Evolutionary conservation across 768 basidiomycete genomes (phyloP).

Genomic region (Phanerochaete carnosa): DNA sequence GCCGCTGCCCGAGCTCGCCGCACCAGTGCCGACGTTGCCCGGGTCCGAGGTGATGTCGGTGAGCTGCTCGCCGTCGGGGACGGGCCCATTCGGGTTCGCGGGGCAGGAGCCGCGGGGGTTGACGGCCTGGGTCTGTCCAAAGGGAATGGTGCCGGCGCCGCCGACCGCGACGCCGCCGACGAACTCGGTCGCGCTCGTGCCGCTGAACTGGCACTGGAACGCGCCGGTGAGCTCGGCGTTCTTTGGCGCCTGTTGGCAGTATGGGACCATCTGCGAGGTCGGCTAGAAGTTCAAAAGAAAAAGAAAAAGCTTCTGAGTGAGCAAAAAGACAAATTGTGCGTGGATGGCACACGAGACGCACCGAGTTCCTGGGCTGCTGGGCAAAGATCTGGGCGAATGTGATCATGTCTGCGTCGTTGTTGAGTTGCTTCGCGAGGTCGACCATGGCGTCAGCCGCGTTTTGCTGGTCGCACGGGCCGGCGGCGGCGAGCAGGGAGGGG

Average conservation of each 20-base stretch:
- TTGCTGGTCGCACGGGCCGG: slow-evolving; percentile 39
- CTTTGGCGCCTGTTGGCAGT: slow-evolving; percentile 51
- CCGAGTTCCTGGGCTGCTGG: slow-evolving; percentile 42
- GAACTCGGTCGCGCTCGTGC: slow-evolving; percentile 42
- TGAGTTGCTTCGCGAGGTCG: slow-evolving; percentile 45
- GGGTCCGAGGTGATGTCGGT: slow-evolving; percentile 20
- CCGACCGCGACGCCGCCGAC: slow-evolving; percentile 43
- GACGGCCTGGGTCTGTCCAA: slow-evolving; percentile 38
- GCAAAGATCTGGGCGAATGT: slow-evolving; percentile 47
- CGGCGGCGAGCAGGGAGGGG: slow-evolving; percentile 54
- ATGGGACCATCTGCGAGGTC: slow-evolving; percentile 34
- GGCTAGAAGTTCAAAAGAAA: too few species aligned
- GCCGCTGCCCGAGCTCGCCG: neutral
- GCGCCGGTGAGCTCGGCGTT: slow-evolving; percentile 52
- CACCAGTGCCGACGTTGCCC: slow-evolving; percentile 12
- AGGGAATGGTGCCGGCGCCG: slow-evolving; percentile 48
- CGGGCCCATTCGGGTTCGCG: slow-evolving; percentile 43
- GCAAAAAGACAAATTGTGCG: too few species aligned
- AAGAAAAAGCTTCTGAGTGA: too few species aligned
- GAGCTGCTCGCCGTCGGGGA: slow-evolving; percentile 46
- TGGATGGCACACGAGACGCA: neutral
- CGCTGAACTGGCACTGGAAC: slow-evolving; percentile 58
- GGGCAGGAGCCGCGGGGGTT: slow-evolving; percentile 49
- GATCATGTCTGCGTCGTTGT: slow-evolving; percentile 47
- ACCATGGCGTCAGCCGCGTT: slow-evolving; percentile 48